Base-by-base conservation (phyloP, 2,329 filamentous ascomycete genomes). In the Penicillium occitanis region DNA sequence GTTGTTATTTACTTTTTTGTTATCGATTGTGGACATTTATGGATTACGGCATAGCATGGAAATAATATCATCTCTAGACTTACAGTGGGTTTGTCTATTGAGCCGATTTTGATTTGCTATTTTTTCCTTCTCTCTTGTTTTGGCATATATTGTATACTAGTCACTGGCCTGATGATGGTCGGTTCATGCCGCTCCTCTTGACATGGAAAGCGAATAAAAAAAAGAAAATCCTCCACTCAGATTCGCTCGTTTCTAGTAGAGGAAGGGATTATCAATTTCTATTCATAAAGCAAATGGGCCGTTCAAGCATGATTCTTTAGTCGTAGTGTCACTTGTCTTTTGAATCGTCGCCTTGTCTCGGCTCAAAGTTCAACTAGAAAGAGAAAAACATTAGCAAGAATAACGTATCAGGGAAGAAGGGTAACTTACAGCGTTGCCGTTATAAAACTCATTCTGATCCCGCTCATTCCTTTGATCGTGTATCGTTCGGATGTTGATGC, bases 361-460 rank as follows among this genome's bases (percentile, higher is more conserved):
- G 86, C 73, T 91, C 86, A 69, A 91, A 91, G 70, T 90, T 91
- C 64, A 90, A 76, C 88, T 91, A 8, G 7, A 69, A 7, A 58
- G 44, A 70, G 63, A 57, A 30, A 30, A 42, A 64, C 28, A 30
- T 44, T 28, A 53, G 10, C 14, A 42, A 19, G 51, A 65, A 63
- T 71, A 70, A 82, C 11, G 51, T 19, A 25, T 13, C 6, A 13
- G 28, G 22, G 5, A 48, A 42, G 10, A 53, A 17, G 5, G 5
- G 25, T 25, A 42, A 48, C 87, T 78, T 82, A 93, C 91, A 75
- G 91, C 91, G 74, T 97, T 97, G 1, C 93, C 93, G 73, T 97
- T 97, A 75, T 97, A 97, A 57, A 96, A 86, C 73, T 96, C 90
- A 53, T 88, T 85, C 68, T 89, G 84, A 64, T 85, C 78, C 63